Conservation (phyloP, 2,329 filamentous ascomycete genomes). For the Colletotrichum navitas region DNA sequence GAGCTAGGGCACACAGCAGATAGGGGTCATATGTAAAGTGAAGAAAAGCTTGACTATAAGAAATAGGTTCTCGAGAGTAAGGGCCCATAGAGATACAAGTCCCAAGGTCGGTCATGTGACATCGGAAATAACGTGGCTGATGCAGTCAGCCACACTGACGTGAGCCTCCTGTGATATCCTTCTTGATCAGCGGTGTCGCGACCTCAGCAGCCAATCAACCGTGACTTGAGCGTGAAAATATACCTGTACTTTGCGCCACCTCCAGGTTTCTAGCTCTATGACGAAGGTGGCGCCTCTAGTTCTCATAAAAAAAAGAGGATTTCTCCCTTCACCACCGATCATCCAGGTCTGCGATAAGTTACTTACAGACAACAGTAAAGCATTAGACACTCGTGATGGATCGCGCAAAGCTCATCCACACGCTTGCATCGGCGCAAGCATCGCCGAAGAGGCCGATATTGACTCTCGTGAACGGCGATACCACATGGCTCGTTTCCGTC, state of each 20-base stretch:
- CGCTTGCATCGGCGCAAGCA: background rate
- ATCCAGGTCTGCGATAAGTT: background rate
- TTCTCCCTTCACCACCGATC: background rate
- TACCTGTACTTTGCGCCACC: background rate
- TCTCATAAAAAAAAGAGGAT: no score
- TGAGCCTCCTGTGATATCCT: no score
- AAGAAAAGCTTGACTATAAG: no score
- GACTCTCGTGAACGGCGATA: slow-evolving; percentile 52
- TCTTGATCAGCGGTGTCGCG: background rate
- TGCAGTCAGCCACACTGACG: no score
- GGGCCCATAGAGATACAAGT: no score
- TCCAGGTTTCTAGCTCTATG: background rate
- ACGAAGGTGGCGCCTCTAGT: background rate
- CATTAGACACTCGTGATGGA: background rate
- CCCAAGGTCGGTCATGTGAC: no score
- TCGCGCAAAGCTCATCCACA: background rate
- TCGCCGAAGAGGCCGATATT: slow-evolving; percentile 45
- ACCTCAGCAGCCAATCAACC: background rate
- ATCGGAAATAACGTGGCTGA: no score
- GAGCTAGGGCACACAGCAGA: no score
- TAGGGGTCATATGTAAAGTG: no score
- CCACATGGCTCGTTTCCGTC: slow-evolving; percentile 52
- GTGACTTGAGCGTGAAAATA: no score
- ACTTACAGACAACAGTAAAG: background rate
- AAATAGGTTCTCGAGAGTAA: no score